Conservation (phyloP, 2,329 filamentous ascomycete genomes). For the Trichothecium roseum region DNA sequence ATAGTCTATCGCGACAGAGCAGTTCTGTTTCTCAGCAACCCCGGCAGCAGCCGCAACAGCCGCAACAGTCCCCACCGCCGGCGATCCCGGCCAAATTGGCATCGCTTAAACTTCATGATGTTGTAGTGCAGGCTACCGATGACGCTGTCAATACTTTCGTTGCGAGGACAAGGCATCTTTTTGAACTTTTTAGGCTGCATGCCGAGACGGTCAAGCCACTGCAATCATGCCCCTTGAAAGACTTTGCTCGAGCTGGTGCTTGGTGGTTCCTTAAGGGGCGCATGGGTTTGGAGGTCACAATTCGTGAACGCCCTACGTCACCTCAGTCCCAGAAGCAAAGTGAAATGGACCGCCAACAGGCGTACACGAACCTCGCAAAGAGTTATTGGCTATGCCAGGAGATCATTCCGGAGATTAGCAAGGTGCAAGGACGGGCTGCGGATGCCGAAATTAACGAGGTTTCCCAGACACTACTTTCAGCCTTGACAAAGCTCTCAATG, state of each 20-base stretch:
- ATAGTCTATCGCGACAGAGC: conserved; percentile 5
- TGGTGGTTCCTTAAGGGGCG: conserved; percentile 91
- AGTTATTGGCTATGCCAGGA: conserved; percentile 67
- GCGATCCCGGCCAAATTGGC: conserved; percentile 10
- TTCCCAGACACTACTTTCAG: conserved; percentile 47
- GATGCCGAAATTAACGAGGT: conserved; percentile 40
- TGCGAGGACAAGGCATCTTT: conserved; percentile 60
- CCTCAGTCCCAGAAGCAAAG: conserved; percentile 43
- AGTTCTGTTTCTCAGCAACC: conserved; percentile 5
- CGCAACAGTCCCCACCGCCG: conserved; percentile 5
- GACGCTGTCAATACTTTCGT: conserved; percentile 63
- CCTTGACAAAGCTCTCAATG: conserved; percentile 62
- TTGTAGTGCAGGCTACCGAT: conserved; percentile 38
- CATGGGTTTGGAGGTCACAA: conserved; percentile 59
- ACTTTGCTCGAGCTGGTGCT: conserved; percentile 61
- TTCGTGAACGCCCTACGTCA: conserved; percentile 49
- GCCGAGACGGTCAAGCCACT: conserved; percentile 63
- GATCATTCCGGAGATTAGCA: conserved; percentile 37
- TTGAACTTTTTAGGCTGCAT: conserved; percentile 65
- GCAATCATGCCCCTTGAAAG: conserved; percentile 48
- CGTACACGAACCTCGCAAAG: conserved; percentile 79
- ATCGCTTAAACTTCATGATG: conserved; percentile 31
- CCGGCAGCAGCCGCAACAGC: conserved; percentile 9
- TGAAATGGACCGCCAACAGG: conserved; percentile 56
- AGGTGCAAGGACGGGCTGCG: conserved; percentile 27